A percentile compares a stretch with the other conserved stretches of the same genome.
Evolutionary conservation across 2,329 filamentous ascomycete genomes (phyloP).

Genomic region (Thielaviopsis euricoi): DNA sequence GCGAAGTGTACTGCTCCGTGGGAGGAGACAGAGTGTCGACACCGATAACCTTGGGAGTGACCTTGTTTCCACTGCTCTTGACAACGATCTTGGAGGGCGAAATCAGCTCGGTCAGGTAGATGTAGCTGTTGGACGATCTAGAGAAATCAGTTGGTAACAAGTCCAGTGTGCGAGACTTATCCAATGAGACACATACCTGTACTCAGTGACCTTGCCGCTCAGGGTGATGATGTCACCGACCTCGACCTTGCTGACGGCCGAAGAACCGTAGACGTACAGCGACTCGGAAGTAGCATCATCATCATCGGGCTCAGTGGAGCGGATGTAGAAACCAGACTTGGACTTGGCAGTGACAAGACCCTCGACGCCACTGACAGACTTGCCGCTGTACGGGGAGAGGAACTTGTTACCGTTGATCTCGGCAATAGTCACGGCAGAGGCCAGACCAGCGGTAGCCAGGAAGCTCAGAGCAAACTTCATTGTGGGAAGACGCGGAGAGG

Average conservation of each 20-base stretch:
- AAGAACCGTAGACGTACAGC: slow-evolving; percentile 45
- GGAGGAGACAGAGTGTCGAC: slow-evolving; percentile 39
- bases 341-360: slow-evolving; percentile 50
- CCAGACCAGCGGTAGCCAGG: slow-evolving; percentile 17
- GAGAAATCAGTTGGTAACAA: slow-evolving; percentile 13
- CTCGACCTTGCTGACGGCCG: slow-evolving; percentile 32
- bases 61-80: slow-evolving; percentile 34
- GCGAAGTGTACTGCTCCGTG: slow-evolving; percentile 39
- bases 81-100: slow-evolving; percentile 36
- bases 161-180: not conserved
- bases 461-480: slow-evolving; percentile 20
- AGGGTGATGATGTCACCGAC: slow-evolving; percentile 48
- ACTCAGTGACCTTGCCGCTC: slow-evolving; percentile 42
- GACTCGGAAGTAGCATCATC: slow-evolving; percentile 45
- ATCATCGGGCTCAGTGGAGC: slow-evolving; percentile 39
- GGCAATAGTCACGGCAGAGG: slow-evolving; percentile 31
- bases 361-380: slow-evolving; percentile 39
- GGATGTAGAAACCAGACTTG: slow-evolving; percentile 45
- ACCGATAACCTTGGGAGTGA: slow-evolving; percentile 44
- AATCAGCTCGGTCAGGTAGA: slow-evolving; percentile 47
- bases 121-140: slow-evolving; percentile 36
- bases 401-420: slow-evolving; percentile 52
- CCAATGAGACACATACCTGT: slow-evolving; percentile 24
- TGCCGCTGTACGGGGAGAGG: slow-evolving; percentile 41
- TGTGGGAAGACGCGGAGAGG: slow-evolving; percentile 5